Evolutionary conservation across 2,329 filamentous ascomycete genomes (phyloP), one percentile per base, ranked within the genome.

Genomic region (Colletotrichum sp.): DNA sequence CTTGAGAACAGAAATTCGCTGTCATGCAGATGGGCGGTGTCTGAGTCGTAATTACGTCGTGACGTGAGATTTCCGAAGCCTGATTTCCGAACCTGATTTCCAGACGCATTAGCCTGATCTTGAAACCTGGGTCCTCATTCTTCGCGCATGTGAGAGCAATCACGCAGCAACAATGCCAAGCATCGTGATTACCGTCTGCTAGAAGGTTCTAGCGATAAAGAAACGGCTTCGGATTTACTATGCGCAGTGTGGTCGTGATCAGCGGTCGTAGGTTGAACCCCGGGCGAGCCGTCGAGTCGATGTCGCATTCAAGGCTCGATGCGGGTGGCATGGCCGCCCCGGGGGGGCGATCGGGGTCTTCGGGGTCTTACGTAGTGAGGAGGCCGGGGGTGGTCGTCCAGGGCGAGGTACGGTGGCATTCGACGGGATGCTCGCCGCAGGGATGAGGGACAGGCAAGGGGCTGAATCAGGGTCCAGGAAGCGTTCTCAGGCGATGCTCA

Each of bases 401-500:
- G 52, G 52, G 30, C 28, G 65, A 68, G 52, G 52, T 21, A 60
- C 66, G 32, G 52, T 69, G 32, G 1, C 52, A 60, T 58, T 43
- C 13, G 13, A 65, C 28, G 70, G 71, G 70, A 72, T 69, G 73
- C 65, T 75, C 58, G 73, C 32, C 70, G 65, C 73, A 76, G 65
- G 73, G 73, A 65, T 76, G 18, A 28, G 30, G 55, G 36, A 69
- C 48, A 26, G 56, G 56, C 73, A 32, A 73, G 73, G 73, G 73
- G 73, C 64, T 75, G 73, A 68, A 75, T 75, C 70, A 75, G 73
- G 73, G 73, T 75, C 68, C 68, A 64, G 38, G 68, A 65, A 71
- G 68, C 60, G 68, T 36, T 16, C 58, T 71, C 21, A 16, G 28
- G 60, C n/a, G 68, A 55, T 52, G 43, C 43, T 52, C 43, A 52